phyloP scores from a whole-genome alignment of 352 stramenopile species.

The Phytopythium helicoides region DNA sequence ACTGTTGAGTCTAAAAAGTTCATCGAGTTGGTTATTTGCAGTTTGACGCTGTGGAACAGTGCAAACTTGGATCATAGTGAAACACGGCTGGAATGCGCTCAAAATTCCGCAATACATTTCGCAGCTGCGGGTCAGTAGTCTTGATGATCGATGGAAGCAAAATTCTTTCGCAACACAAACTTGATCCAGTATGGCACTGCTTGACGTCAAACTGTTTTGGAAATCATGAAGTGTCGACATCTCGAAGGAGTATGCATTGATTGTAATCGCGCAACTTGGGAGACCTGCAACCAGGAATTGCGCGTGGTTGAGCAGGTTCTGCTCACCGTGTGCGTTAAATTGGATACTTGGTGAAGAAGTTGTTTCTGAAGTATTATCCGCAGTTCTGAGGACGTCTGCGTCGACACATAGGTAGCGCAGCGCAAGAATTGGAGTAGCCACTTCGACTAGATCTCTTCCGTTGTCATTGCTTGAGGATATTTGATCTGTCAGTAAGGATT shows the following conservation, averaged over 20 bases:
- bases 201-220: conserved; percentile 14
- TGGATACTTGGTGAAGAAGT: neutral
- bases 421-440: conserved; percentile 43
- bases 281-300: conserved; percentile 57
- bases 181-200: conserved; percentile 7
- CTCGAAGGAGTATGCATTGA: conserved; percentile 76
- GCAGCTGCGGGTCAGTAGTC: conserved; percentile 6
- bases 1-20: neutral
- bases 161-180: conserved; percentile 59
- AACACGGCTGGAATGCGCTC: conserved; percentile 68
- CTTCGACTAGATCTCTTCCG: conserved; percentile 25
- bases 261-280: conserved; percentile 39
- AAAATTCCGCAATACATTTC: conserved; percentile 41
- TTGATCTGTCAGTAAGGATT: neutral
- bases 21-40: conserved; percentile 17
- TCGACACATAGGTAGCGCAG: conserved; percentile 50
- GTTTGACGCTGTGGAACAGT: neutral
- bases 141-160: conserved; percentile 31
- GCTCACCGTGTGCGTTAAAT: conserved; percentile 53
- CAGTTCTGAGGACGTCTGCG: neutral
- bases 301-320: conserved; percentile 43
- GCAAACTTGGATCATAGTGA: conserved; percentile 35
- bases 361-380: neutral
- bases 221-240: conserved; percentile 55
- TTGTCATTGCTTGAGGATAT: no score